These are phyloP conservation scores for Thinopyrum obtusiflorum DNA, from an alignment of 202 grass and related monocot genomes.

Conservation along the genomic window DNA sequence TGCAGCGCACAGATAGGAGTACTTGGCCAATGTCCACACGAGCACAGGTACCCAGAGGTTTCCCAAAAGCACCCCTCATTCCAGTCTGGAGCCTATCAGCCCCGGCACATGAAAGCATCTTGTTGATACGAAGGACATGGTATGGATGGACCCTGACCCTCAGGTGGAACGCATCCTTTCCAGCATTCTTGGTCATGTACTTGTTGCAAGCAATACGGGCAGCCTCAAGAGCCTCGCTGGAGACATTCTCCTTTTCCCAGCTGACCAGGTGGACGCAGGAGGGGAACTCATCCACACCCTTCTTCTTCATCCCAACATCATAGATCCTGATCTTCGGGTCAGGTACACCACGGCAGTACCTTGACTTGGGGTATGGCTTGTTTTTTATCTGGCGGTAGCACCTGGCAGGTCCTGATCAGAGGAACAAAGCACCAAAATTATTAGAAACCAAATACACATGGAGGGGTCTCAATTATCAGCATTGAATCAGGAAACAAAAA, in stretches of 20 bases:
- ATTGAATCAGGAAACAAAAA: background rate
- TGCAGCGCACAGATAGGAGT: slow-evolving; percentile 63
- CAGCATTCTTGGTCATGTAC: slow-evolving; percentile 63
- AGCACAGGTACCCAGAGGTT: slow-evolving; percentile 69
- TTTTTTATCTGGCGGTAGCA: slow-evolving; percentile 77
- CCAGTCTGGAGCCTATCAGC: slow-evolving; percentile 76
- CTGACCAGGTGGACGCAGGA: slow-evolving; percentile 55
- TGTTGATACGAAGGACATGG: slow-evolving; percentile 71
- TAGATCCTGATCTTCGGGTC: slow-evolving; percentile 68
- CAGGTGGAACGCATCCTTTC: slow-evolving; percentile 69
- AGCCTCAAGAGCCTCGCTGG: slow-evolving; percentile 67
- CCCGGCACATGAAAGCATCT: slow-evolving; percentile 71
- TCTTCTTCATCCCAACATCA: slow-evolving; percentile 67
- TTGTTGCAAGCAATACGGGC: slow-evolving; percentile 70
- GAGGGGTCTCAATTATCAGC: background rate
- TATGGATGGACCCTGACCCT: slow-evolving; percentile 55
- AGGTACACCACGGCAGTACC: slow-evolving; percentile 67
- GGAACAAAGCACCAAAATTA: background rate
- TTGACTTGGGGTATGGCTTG: slow-evolving; percentile 67
- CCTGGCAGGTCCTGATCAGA: slow-evolving; percentile 52
- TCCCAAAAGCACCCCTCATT: slow-evolving; percentile 67
- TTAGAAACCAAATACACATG: background rate
- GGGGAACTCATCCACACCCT: slow-evolving; percentile 57
- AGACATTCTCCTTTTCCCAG: slow-evolving; percentile 75
- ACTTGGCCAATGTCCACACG: slow-evolving; percentile 70